Evolutionary conservation across 2,329 filamentous ascomycete genomes (phyloP), one percentile per base, ranked within the genome.

Genomic region (Paracamarosporium sp.): DNA sequence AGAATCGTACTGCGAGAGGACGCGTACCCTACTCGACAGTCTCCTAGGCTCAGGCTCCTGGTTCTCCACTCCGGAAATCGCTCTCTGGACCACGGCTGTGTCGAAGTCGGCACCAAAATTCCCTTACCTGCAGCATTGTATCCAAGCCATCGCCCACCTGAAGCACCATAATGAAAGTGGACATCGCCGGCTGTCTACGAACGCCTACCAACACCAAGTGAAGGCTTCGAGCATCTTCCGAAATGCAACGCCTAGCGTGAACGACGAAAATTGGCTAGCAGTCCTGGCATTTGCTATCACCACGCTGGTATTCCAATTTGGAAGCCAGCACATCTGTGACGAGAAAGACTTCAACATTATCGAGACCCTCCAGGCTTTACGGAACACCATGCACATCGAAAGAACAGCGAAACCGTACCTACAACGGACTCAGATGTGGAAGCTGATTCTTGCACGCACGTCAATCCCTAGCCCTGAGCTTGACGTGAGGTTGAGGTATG

Each of bases 191-290:
- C 17, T 30, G 24, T 36, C 61, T 2, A 41, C 59, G 9, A 15
- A 17, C 2, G 58, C 58, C 4, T 63, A 53, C 44, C 47, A 59
- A 28, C 61, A 61, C 38, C 61, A 61, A 25, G 15, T 61, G 8
- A 22, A 46, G 22, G 61, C 61, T 7, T 56, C 50, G 17, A 53
- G 22, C 25, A 51, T 60, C 11, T 63, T 63, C 30, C 55, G 55
- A 17, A 47, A 56, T 27, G 24, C 33, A 5, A 22, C 50, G 6
- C 61, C 53, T 9, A 45, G n/a, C 13, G 47, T 63, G 1, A 33
- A 53, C 20, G 55, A 57, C 22, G 41, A 50, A 5, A 63, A 59
- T 33, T 63, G 61, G 55, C 38, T 59, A 2, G 58, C 61, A 15
- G 58, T 63, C 5, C 22, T 58, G 8, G 22, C 41, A 2, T 63